phyloP scores from a whole-genome alignment of 768 basidiomycete species.

The Phaeotremella fagi region DNA sequence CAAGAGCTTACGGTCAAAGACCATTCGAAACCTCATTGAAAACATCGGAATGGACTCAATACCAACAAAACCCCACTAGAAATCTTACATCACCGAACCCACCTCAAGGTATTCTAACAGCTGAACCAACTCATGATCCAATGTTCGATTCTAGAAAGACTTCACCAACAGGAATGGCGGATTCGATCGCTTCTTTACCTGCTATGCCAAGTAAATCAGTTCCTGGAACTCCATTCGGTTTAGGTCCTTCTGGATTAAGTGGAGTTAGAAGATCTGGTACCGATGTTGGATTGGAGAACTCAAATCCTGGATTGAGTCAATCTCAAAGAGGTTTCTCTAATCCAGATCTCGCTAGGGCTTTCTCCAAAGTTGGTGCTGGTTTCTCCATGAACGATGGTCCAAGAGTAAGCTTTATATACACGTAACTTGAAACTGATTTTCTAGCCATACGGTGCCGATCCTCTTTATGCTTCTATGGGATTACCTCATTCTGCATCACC shows the following conservation, averaged over 20 bases:
- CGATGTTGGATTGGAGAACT: slow-evolving; percentile 14
- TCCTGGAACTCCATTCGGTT: slow-evolving; percentile 47
- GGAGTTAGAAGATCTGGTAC: slow-evolving; percentile 27
- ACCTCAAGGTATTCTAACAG: slow-evolving; percentile 14
- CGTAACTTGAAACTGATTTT: background rate
- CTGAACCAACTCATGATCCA: slow-evolving; percentile 11
- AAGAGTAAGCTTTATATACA: slow-evolving; percentile 23
- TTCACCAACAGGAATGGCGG: slow-evolving; percentile 40
- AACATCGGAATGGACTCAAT: slow-evolving; percentile 92
- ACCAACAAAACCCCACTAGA: slow-evolving; percentile 44
- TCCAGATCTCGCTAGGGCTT: slow-evolving; percentile 49
- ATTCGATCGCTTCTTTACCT: slow-evolving; percentile 45
- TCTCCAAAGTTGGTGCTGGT: slow-evolving; percentile 41
- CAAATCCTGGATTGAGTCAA: slow-evolving; percentile 24
- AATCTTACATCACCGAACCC: slow-evolving; percentile 29
- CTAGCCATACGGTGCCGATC: slow-evolving; percentile 34
- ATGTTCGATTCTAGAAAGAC: slow-evolving; percentile 24
- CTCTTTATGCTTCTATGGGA: slow-evolving; percentile 29
- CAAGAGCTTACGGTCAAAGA: slow-evolving; percentile 55
- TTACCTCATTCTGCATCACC: background rate
- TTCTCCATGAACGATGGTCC: slow-evolving; percentile 33
- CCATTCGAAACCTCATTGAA: slow-evolving; percentile 54
- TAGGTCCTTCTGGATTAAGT: slow-evolving; percentile 18
- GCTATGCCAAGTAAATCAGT: slow-evolving; percentile 48
- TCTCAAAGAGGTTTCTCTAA: slow-evolving; percentile 46